phyloP scores from a whole-genome alignment of 768 basidiomycete genomes.

The Pleurotus djamor region DNA sequence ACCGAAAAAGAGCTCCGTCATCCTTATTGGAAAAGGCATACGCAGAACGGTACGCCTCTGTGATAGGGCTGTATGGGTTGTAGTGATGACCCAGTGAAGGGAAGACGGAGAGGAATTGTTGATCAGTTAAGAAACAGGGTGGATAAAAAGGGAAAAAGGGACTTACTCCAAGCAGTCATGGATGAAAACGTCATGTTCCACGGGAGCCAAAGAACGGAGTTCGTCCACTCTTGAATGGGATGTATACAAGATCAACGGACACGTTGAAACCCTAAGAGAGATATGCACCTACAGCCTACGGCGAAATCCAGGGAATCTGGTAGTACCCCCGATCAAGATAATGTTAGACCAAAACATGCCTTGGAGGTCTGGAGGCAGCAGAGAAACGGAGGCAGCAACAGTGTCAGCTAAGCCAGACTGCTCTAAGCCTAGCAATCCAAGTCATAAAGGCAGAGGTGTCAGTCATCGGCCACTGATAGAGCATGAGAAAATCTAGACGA shows the following conservation, averaged over 20 bases:
- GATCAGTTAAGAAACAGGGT: background rate
- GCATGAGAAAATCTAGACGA: constrained; percentile 13
- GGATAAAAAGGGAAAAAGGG: background rate
- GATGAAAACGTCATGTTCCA: constrained; percentile 71
- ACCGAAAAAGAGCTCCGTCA: constrained; percentile 34
- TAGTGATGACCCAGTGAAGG: background rate
- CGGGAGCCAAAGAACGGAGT: constrained; percentile 78
- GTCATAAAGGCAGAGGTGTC: constrained; percentile 15
- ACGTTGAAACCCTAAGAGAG: constrained; percentile 7
- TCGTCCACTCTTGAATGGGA: constrained; percentile 56
- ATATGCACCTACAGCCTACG: constrained; percentile 64
- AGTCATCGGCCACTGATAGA: background rate
- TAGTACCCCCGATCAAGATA: constrained; percentile 83
- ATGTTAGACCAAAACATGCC: constrained; percentile 98
- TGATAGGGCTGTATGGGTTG: constrained; percentile 49
- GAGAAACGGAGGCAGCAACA: constrained; percentile 72
- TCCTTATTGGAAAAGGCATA: constrained; percentile 52
- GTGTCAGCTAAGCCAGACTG: constrained; percentile 79
- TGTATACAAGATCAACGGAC: background rate
- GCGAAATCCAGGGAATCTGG: constrained; percentile 71
- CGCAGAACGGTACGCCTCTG: constrained; percentile 64
- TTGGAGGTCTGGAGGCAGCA: constrained; percentile 77
- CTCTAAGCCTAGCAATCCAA: constrained; percentile 51
- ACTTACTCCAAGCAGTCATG: constrained; percentile 76
- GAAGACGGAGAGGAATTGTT: background rate